Evolutionary conservation across 768 basidiomycete species (phyloP), one percentile per base, ranked within the genome.

Genomic region (Lactarius sanguifluus): DNA sequence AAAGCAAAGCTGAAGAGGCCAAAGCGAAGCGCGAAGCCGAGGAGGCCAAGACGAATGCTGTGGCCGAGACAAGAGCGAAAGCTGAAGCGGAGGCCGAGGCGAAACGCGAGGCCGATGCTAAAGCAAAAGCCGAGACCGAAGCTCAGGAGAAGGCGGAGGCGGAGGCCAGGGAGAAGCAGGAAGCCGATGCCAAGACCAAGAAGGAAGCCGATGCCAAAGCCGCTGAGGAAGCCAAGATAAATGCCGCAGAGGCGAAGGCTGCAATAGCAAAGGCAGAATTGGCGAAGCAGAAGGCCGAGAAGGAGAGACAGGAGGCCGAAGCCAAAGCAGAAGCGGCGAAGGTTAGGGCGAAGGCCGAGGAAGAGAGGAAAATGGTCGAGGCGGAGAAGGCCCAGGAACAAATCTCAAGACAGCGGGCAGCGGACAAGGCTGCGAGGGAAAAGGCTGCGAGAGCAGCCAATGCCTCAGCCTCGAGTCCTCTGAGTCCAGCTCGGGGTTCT

Each of bases 351-450:
- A 41, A 32, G 5, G 25, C 41, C 15, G 45, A 50, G 28, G 23
- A 60, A 59, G 61, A 62, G 45, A 52, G 6, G 7, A 57, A 20
- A 38, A 57, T 1, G 28, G 1, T 16, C 41, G 61, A 66, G 61
- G n/a, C 2, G 32, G 41, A 38, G 32, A 65, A 6, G 38, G 47
- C 43, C 10, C 7, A 50, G 13, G 61, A 59, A 20, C 16, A 38
- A 45, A n/a, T 63, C 28, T 9, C 8, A 32, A 63, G 5, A 25
- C 57, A 55, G 52, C 47, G 66, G 6, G 34, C 34, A 18, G 13
- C 25, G 16, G 66, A 67, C 62, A 67, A 30, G 45, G 62, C 58
- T 30, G 40, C 32, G 25, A 67, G 32, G 28, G 28, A 28, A 28
- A 67, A 28, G 45, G 62, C 57, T 30, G 41, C 32, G n/a, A 67